Base-by-base conservation (phyloP, 495 filamentous ascomycete genomes). In the Cudoniella acicularis region DNA sequence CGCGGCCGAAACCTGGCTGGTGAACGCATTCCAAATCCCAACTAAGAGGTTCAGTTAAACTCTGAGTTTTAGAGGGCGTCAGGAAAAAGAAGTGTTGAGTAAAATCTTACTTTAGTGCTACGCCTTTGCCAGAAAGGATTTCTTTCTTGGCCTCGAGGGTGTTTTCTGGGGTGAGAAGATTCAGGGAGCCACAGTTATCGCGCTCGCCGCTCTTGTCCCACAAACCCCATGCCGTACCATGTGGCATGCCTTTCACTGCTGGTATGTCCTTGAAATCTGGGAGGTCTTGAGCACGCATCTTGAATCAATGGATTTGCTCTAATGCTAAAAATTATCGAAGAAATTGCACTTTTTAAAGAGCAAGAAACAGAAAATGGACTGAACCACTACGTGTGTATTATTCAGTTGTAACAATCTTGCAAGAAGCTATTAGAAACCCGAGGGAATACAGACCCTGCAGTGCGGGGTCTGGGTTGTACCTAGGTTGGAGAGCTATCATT, bases 151-250 rank as follows among this genome's bases (percentile, higher is more conserved):
- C 77, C 3, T 74, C 73, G 23, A 69, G 75, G 23, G 83, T 78
- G 17, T 80, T 71, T 11, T 72, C 68, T 0, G 83, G 81, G 0
- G 83, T 85, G 20, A 85, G 71, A 2, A 85, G 76, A 58, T 86
- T 86, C 17, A 86, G 60, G 41, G 81, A 72, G 20, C 83, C 83
- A 45, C 75, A 72, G 40, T 79, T 65, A 60, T 87, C 85, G 49
- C 82, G 82, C 58, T 82, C 71, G 49, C 79, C 82, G 57, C 82
- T 73, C 56, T 79, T 81, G 68, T 87, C 84, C 45, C 82, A 88
- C 17, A 87, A 30, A 3, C 86, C 84, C 85, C 85, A 87, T 10
- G 85, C 79, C 64, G 80, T 86, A 17, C 84, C 85, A 65, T 84
- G 78, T 1, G 83, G 83, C 75, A 82, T 80, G 13, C 76, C 83